These are phyloP conservation scores for Cadophora sp. DNA, from an alignment of 2,329 filamentous ascomycete species.

Conservation along the genomic window DNA sequence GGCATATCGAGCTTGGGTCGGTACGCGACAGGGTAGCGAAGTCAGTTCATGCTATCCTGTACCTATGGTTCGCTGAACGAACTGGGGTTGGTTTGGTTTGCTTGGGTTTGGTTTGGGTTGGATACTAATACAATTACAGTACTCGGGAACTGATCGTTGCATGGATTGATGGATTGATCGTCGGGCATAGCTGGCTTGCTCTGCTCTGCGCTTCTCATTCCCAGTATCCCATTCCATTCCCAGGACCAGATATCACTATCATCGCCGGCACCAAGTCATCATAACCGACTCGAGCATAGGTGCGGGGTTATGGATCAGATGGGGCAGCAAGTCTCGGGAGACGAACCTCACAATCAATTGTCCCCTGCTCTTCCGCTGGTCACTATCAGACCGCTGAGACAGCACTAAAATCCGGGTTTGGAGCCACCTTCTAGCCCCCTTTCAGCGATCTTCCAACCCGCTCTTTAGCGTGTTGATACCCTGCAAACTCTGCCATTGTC, in stretches of 20 bases:
- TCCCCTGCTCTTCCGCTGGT: background rate
- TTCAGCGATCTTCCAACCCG: constrained; percentile 6
- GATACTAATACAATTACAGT: background rate
- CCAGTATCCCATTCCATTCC: background rate
- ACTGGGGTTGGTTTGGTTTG: background rate
- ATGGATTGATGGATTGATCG: background rate
- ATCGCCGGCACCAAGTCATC: background rate
- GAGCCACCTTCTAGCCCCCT: background rate
- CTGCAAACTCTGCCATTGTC: too few species aligned
- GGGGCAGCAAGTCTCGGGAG: too few species aligned
- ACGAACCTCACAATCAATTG: too few species aligned
- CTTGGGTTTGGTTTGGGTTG: background rate
- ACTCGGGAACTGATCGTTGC: background rate
- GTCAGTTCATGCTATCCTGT: background rate
- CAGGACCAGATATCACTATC: background rate
- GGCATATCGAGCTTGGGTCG: background rate
- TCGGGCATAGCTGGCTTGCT: background rate
- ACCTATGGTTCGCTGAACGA: constrained; percentile 5
- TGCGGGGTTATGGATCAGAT: background rate
- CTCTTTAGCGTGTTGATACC: background rate
- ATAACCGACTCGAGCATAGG: background rate
- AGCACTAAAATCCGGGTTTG: too few species aligned
- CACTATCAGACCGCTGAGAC: background rate
- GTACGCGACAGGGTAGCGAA: background rate
- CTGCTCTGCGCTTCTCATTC: background rate